A percentile compares a stretch with the other conserved stretches of the same genome.
Evolutionary conservation across 2,329 filamentous ascomycete genomes (phyloP).

Genomic region (Pseudopithomyces chartarum): DNA sequence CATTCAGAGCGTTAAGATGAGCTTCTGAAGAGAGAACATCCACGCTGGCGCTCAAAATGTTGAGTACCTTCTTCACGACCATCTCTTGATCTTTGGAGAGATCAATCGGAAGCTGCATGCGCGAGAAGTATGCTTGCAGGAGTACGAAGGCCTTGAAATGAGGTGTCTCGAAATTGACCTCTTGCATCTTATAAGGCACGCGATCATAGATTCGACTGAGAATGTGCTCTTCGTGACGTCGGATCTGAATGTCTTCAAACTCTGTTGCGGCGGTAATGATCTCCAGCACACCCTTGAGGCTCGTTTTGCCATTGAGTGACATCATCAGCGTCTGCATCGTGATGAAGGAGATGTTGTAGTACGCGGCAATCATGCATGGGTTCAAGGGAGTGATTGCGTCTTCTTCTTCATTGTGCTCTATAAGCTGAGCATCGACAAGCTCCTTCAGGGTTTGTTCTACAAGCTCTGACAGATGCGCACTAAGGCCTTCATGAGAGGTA

Average conservation of each 20-base stretch:
- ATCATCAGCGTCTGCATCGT: constrained; percentile 99
- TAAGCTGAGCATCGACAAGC: constrained; percentile 88
- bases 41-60: constrained; percentile 87
- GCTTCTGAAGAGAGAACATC: constrained; percentile 96
- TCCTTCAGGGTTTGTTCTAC: constrained; percentile 93
- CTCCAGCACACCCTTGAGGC: constrained; percentile 95
- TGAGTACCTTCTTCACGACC: constrained; percentile 82
- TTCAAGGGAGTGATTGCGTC: constrained; percentile 89
- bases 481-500: constrained; percentile 90
- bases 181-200: constrained; percentile 91
- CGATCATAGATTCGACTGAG: constrained; percentile 92
- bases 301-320: constrained; percentile 84
- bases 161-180: constrained; percentile 85
- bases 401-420: constrained; percentile 88
- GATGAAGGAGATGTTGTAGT: constrained; percentile 99
- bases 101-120: constrained; percentile 95
- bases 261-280: constrained; percentile 97
- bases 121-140: constrained; percentile 93
- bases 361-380: constrained; percentile 95
- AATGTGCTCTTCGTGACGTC: constrained; percentile 86
- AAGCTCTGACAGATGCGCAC: constrained; percentile 89
- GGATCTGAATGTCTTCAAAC: constrained; percentile 93
- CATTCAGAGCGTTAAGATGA: constrained; percentile 94
- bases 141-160: constrained; percentile 99
- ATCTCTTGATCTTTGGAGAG: constrained; percentile 94